A percentile compares a stretch with the other conserved stretches of the same genome.
These are phyloP conservation scores for Austroboletus olivaceoglutinosus DNA, from an alignment of 1,284 basidiomycete genomes.

Conservation along the genomic window DNA sequence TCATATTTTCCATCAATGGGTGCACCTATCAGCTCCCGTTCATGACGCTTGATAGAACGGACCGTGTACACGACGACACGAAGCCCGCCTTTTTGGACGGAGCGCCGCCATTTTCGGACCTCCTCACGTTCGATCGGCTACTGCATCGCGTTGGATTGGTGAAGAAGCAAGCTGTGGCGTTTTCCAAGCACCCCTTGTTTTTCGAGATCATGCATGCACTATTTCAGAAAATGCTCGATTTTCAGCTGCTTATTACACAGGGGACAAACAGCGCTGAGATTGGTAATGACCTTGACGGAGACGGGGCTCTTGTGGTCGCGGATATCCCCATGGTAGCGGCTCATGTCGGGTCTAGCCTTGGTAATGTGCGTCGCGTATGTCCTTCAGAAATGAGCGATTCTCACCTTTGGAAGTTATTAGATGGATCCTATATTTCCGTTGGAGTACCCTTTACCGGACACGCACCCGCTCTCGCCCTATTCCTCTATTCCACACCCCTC, in stretches of 20 bases:
- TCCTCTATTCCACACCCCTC: not conserved
- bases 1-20: not conserved
- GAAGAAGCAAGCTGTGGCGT: slow-evolving; percentile 36
- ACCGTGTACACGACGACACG: too few species aligned
- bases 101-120: slow-evolving; percentile 37
- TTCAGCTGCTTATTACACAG: not conserved
- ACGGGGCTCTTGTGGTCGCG: not conserved
- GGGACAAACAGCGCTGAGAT: not conserved
- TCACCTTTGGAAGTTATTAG: not conserved
- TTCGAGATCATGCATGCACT: not conserved
- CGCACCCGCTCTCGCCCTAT: not conserved
- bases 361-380: not conserved
- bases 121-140: slow-evolving; percentile 49
- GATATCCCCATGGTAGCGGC: not conserved
- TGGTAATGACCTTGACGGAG: not conserved
- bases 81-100: not conserved
- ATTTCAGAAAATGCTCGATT: not conserved
- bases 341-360: not conserved
- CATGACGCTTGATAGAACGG: not conserved
- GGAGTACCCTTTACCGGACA: not conserved
- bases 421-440: not conserved
- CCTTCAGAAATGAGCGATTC: not conserved
- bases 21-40: not conserved
- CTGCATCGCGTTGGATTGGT: slow-evolving; percentile 41
- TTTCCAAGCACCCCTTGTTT: slow-evolving; percentile 47